phyloP scores from a whole-genome alignment of 2,329 filamentous ascomycete species.

The Neurospora sp. region DNA sequence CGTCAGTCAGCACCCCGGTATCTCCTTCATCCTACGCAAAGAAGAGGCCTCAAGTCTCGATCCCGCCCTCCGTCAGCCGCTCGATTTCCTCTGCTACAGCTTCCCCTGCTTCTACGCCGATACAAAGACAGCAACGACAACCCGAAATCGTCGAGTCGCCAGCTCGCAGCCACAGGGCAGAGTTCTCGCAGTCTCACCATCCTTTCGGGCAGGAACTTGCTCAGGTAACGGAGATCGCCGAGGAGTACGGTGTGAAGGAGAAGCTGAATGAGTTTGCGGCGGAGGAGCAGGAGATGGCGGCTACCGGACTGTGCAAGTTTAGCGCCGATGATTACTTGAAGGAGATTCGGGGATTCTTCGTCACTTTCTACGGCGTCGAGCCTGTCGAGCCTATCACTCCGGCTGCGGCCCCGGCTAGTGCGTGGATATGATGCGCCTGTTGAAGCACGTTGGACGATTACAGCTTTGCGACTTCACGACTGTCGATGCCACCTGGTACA shows the following conservation, averaged over 20 bases:
- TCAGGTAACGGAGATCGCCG: constrained; percentile 84
- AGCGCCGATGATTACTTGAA: constrained; percentile 72
- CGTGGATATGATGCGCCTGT: constrained; percentile 38
- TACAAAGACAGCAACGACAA: constrained; percentile 4
- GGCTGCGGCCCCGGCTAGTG: constrained; percentile 17
- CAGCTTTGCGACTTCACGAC: background rate
- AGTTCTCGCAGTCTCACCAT: constrained; percentile 43
- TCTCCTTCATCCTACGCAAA: constrained; percentile 11
- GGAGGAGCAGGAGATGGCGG: constrained; percentile 60
- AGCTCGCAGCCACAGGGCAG: constrained; percentile 26
- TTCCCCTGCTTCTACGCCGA: constrained; percentile 18
- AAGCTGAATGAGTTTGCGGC: constrained; percentile 55
- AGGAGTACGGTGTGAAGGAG: constrained; percentile 66
- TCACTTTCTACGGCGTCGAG: constrained; percentile 44
- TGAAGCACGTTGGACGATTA: background rate
- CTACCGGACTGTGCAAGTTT: constrained; percentile 62
- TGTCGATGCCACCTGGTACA: background rate
- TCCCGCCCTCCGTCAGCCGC: constrained; percentile 16
- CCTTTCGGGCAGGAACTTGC: constrained; percentile 87
- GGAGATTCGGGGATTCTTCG: constrained; percentile 64
- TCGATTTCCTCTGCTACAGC: constrained; percentile 14
- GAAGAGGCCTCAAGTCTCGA: constrained; percentile 26
- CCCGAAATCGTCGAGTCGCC: constrained; percentile 9
- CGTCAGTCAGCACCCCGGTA: constrained; percentile 25
- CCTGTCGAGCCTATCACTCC: background rate